Conservation (phyloP, 192 early-diverging fungal genomes). For the Coemansia sp. region DNA sequence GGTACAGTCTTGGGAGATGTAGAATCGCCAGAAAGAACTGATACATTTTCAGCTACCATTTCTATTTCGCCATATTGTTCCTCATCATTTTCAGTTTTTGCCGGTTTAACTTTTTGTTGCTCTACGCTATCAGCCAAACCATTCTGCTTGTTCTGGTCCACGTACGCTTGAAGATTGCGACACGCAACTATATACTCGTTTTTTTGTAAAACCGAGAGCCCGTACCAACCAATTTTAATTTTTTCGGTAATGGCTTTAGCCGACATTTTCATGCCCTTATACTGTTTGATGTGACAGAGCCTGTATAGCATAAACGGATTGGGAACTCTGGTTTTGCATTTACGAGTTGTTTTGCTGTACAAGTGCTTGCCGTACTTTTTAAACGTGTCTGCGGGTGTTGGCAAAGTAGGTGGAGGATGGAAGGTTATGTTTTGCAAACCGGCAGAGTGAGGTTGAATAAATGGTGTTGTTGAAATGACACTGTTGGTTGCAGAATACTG, state of each 20-base stretch:
- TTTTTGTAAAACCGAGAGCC: background rate
- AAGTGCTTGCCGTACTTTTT: background rate
- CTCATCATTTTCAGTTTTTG: background rate
- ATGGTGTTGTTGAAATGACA: background rate
- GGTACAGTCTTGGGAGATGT: no score
- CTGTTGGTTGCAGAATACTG: background rate
- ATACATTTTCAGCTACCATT: no score
- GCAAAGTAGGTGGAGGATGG: background rate
- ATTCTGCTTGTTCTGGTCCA: background rate
- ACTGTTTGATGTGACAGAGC: constrained; percentile 11
- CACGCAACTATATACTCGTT: constrained; percentile 3
- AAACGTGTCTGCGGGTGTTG: background rate
- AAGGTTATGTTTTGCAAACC: background rate
- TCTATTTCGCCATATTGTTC: no score
- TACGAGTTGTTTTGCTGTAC: constrained; percentile 5
- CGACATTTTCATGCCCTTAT: constrained; percentile 14
- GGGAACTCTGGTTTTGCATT: constrained; percentile 13
- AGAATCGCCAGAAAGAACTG: no score
- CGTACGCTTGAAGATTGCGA: constrained; percentile 4
- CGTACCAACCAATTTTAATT: constrained; percentile 7
- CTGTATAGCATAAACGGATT: constrained; percentile 37
- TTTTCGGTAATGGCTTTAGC: constrained; percentile 12
- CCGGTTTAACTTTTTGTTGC: background rate
- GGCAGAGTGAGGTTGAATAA: background rate
- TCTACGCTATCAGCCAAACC: background rate